phyloP scores from a whole-genome alignment of 1,139 yeast species.

The Taiozyma onychis region DNA sequence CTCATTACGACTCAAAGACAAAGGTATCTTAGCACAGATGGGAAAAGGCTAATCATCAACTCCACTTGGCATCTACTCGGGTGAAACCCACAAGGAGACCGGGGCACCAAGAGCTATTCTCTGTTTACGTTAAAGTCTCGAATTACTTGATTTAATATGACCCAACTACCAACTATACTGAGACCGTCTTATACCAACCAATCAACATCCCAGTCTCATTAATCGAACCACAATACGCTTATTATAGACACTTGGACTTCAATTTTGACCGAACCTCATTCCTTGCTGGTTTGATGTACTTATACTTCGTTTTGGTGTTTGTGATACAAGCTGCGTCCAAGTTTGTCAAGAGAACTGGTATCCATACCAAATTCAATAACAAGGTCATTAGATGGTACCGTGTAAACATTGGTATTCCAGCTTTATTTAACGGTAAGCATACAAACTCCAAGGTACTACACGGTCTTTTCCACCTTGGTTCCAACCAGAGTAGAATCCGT shows the following conservation, averaged over 20 bases:
- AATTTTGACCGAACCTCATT: slow-evolving; percentile 7
- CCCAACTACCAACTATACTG: slow-evolving; percentile 2
- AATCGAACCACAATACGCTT: background rate
- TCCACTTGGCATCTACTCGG: too few relatives aligned
- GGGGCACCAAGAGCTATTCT: background rate
- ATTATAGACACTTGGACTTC: slow-evolving; percentile 1
- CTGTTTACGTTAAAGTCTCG: slow-evolving; percentile 15
- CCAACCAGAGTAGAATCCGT: slow-evolving; percentile 65
- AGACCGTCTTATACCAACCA: background rate
- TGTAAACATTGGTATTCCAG: slow-evolving; percentile 16
- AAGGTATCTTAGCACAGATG: too few relatives aligned
- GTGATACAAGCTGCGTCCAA: slow-evolving; percentile 4
- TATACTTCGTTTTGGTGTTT: slow-evolving; percentile 9
- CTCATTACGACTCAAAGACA: too few relatives aligned
- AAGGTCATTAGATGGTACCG: slow-evolving; percentile 14
- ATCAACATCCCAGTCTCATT: background rate
- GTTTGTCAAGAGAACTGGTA: slow-evolving; percentile 12
- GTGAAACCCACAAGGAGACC: too few relatives aligned
- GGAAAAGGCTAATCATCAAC: too few relatives aligned
- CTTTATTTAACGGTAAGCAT: slow-evolving; percentile 13
- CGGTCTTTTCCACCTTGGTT: slow-evolving; percentile 25
- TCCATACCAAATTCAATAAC: slow-evolving; percentile 9
- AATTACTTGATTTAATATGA: slow-evolving; percentile 3
- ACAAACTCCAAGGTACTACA: slow-evolving; percentile 5
- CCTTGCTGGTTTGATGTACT: slow-evolving; percentile 9